Conservation (phyloP, 306 rosid genomes). For the Dryas alaskensis region DNA sequence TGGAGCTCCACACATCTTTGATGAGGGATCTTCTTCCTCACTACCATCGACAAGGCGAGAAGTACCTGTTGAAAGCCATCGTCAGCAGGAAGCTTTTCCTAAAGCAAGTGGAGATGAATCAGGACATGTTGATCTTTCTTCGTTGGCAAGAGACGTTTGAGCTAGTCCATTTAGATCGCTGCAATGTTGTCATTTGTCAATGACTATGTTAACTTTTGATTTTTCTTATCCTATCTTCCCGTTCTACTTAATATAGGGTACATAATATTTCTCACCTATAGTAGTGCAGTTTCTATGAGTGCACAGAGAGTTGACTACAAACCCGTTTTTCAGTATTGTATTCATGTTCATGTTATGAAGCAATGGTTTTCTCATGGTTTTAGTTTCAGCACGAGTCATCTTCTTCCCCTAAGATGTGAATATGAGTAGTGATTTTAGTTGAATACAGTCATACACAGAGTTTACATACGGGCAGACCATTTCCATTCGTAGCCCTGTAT, state of each 20-base stretch:
- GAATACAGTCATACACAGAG: too few relatives aligned
- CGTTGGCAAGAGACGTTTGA: constrained; percentile 67
- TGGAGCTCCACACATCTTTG: constrained; percentile 41
- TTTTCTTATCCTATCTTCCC: background rate
- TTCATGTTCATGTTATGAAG: background rate
- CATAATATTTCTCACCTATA: background rate
- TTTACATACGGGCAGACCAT: too few relatives aligned
- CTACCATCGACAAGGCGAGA: constrained; percentile 44
- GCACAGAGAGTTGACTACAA: background rate
- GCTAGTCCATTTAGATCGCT: background rate
- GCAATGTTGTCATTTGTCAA: background rate
- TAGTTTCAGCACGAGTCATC: background rate
- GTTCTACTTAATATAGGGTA: background rate
- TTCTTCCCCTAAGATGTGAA: background rate
- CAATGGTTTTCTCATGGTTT: background rate
- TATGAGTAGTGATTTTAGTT: background rate
- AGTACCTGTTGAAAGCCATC: constrained; percentile 50
- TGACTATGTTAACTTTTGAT: background rate
- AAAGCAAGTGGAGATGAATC: constrained; percentile 35
- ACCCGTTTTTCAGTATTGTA: background rate
- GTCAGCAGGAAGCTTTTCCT: constrained; percentile 33
- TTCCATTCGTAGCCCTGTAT: too few relatives aligned
- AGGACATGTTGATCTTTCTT: constrained; percentile 45
- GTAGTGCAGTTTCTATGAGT: background rate
- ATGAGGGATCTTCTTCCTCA: constrained; percentile 47